Percentiles rank a stretch among this genome's conserved stretches.
Conservation (phyloP, 2,329 filamentous ascomycete genomes). For the Ophiocordyceps camponoti-floridani region DNA sequence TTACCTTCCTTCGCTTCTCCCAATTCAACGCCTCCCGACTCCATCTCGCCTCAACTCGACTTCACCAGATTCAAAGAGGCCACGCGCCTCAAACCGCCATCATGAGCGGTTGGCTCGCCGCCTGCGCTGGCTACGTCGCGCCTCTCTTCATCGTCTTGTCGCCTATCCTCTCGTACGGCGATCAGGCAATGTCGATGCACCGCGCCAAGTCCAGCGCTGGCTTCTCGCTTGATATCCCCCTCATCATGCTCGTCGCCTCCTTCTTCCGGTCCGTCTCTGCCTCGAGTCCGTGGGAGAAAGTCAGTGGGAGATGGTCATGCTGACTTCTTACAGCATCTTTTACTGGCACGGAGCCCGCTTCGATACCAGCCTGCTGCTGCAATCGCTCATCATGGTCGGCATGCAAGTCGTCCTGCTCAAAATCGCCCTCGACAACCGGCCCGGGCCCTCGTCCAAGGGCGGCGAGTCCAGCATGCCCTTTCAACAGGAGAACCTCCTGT, state of each 20-base stretch:
- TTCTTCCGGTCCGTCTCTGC: slow-evolving; percentile 34
- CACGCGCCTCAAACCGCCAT: not conserved
- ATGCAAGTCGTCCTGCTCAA: slow-evolving; percentile 48
- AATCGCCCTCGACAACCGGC: slow-evolving; percentile 51
- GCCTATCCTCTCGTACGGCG: slow-evolving; percentile 45
- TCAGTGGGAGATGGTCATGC: slow-evolving; percentile 2
- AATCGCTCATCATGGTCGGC: slow-evolving; percentile 46
- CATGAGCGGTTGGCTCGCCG: slow-evolving; percentile 19
- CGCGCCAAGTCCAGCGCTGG: slow-evolving; percentile 44
- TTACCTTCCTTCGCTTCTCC: not conserved
- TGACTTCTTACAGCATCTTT: slow-evolving; percentile 33
- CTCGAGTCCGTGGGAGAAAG: slow-evolving; percentile 1
- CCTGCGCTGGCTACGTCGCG: slow-evolving; percentile 36
- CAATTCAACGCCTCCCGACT: not conserved
- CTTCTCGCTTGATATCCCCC: slow-evolving; percentile 52
- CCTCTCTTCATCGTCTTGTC: slow-evolving; percentile 46
- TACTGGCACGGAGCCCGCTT: slow-evolving; percentile 52
- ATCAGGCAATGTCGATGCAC: slow-evolving; percentile 49
- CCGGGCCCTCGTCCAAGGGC: slow-evolving; percentile 37
- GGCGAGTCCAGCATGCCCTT: slow-evolving; percentile 47
- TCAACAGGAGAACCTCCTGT: slow-evolving; percentile 19
- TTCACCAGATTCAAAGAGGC: no score
- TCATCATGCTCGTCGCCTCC: slow-evolving; percentile 56
- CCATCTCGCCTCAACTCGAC: not conserved
- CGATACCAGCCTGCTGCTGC: slow-evolving; percentile 43